Conservation (phyloP, 805 yeast genomes). For the Candida loeiensis region DNA sequence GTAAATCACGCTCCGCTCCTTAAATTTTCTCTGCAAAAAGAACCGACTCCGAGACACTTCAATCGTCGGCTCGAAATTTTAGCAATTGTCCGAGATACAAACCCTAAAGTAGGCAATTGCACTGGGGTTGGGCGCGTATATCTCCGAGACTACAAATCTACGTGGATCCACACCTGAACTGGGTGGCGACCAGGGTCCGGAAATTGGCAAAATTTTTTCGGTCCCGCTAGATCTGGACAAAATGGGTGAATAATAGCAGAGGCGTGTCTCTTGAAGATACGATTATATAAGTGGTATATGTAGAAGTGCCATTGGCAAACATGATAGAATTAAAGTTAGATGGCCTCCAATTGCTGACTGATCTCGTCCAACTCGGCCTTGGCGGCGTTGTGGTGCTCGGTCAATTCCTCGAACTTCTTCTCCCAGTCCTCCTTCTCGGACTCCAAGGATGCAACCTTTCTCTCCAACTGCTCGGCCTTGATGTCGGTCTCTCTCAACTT, state of each 20-base stretch:
- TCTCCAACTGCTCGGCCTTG: slow-evolving; percentile 93
- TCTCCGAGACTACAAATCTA: too few relatives aligned
- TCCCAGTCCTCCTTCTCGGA: slow-evolving; percentile 89
- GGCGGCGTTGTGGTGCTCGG: slow-evolving; percentile 75
- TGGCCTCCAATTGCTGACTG: slow-evolving; percentile 88
- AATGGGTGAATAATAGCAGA: background rate
- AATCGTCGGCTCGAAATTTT: too few relatives aligned
- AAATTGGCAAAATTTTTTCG: background rate
- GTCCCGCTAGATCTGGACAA: background rate
- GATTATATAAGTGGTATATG: slow-evolving; percentile 2
- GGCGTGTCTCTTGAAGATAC: background rate
- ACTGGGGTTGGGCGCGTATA: too few relatives aligned
- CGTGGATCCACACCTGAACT: too few relatives aligned
- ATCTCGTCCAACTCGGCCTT: slow-evolving; percentile 95
- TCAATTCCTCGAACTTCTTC: slow-evolving; percentile 83
- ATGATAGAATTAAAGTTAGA: slow-evolving; percentile 27
- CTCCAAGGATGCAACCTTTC: slow-evolving; percentile 89
- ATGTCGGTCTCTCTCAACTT: slow-evolving; percentile 93
- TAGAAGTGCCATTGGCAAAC: slow-evolving; percentile 2
- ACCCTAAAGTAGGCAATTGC: too few relatives aligned
- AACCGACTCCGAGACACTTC: too few relatives aligned
- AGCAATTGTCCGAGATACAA: too few relatives aligned
- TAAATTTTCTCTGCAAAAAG: background rate
- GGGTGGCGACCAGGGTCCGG: too few relatives aligned
- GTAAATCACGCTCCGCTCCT: background rate